Percentiles rank a stretch among this genome's conserved stretches.
phyloP scores from a whole-genome alignment of 805 yeast species.

The Ogataea pilisensis region DNA sequence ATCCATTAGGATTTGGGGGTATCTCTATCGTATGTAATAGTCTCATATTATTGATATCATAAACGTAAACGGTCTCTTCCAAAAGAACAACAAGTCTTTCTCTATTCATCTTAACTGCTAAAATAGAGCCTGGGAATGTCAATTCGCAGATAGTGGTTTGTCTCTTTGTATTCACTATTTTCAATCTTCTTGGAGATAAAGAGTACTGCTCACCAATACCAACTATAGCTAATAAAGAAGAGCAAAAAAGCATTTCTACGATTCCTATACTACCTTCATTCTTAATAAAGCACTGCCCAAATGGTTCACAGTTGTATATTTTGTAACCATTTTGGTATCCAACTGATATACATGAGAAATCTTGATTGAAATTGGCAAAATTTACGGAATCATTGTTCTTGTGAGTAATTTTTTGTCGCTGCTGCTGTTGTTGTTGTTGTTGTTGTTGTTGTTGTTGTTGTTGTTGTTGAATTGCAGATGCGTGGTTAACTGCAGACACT shows the following conservation, averaged over 20 bases:
- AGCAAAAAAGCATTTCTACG: constrained; percentile 87
- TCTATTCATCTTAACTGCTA: constrained; percentile 76
- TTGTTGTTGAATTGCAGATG: constrained; percentile 3
- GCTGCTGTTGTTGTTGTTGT: constrained; percentile 7
- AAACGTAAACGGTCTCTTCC: constrained; percentile 79
- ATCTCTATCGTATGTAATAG: constrained; percentile 72
- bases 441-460: constrained; percentile 3
- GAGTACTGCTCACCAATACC: constrained; percentile 74
- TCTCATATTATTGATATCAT: constrained; percentile 87
- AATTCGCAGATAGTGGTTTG: constrained; percentile 76
- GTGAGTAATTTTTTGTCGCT: background rate
- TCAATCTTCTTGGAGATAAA: constrained; percentile 77
- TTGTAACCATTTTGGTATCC: constrained; percentile 64
- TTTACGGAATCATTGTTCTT: constrained; percentile 29
- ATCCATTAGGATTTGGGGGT: constrained; percentile 52
- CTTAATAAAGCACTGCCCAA: constrained; percentile 61
- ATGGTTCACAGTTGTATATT: constrained; percentile 82
- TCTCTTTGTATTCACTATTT: constrained; percentile 76
- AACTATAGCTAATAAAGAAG: constrained; percentile 81
- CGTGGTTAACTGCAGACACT: constrained; percentile 14
- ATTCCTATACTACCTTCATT: constrained; percentile 61
- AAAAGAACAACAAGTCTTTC: constrained; percentile 78
- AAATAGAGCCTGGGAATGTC: constrained; percentile 77
- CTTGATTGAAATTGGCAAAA: constrained; percentile 80
- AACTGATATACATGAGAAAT: constrained; percentile 72